Conservation (phyloP, 768 basidiomycete species). For the Panaeolus papilionaceus region DNA sequence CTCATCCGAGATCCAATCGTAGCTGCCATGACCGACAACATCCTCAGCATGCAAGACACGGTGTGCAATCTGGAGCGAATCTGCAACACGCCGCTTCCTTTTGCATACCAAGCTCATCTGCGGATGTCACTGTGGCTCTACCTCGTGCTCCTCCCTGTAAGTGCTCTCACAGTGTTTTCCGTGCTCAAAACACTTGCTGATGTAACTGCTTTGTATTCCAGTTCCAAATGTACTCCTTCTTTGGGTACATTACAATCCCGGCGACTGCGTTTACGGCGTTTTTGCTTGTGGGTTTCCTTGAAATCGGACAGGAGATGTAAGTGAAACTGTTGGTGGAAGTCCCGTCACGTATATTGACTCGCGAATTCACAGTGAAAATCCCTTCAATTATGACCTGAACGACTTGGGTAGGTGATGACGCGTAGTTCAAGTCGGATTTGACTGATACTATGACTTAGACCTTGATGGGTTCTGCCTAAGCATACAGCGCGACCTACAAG, state of each 20-base stretch:
- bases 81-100: constrained; percentile 42
- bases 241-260: constrained; percentile 60
- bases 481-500: constrained; percentile 66
- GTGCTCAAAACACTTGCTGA: constrained; percentile 40
- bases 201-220: constrained; percentile 33
- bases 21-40: constrained; percentile 51
- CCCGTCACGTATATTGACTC: not conserved
- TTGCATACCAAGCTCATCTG: constrained; percentile 63
- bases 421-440: not conserved
- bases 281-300: constrained; percentile 68
- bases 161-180: constrained; percentile 1
- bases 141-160: constrained; percentile 29
- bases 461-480: constrained; percentile 66
- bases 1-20: constrained; percentile 58
- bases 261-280: constrained; percentile 67
- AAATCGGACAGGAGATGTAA: constrained; percentile 71
- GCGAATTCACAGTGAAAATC: constrained; percentile 53
- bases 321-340: not conserved
- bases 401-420: constrained; percentile 52
- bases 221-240: constrained; percentile 53
- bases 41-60: constrained; percentile 58
- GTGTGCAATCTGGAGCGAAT: constrained; percentile 66
- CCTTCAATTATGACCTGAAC: constrained; percentile 66
- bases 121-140: constrained; percentile 65
- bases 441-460: constrained; percentile 38